Conservation (phyloP, 2,329 filamentous ascomycete genomes). For the Huntiella bhutanensis region DNA sequence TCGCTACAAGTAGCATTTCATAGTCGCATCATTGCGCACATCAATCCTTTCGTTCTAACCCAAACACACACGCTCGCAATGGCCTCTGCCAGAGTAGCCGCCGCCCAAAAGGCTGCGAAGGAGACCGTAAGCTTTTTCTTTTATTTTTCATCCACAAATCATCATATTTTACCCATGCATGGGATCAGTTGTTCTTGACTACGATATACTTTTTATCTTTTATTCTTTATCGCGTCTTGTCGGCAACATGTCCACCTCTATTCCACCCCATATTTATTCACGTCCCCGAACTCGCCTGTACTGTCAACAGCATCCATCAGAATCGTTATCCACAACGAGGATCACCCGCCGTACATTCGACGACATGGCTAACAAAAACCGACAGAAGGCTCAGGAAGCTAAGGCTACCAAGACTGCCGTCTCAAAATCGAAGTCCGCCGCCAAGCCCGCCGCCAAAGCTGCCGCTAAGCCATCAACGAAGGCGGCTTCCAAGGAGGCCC, state of each 20-base stretch:
- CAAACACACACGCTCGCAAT: slow-evolving; percentile 3
- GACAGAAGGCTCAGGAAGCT: slow-evolving; percentile 9
- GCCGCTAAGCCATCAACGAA: slow-evolving; percentile 11
- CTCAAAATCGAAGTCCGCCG: slow-evolving; percentile 13
- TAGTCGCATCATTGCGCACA: background rate
- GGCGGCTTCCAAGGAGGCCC: slow-evolving; percentile 1
- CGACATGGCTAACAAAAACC: slow-evolving; percentile 2
- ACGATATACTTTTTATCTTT: too few relatives aligned
- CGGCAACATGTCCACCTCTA: too few relatives aligned
- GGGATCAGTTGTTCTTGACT: too few relatives aligned
- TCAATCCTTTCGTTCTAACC: background rate
- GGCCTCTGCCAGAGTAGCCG: slow-evolving; percentile 10
- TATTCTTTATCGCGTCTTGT: too few relatives aligned
- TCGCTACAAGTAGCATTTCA: background rate
- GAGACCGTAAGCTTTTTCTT: slow-evolving; percentile 11
- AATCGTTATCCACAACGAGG: background rate
- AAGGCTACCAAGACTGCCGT: slow-evolving; percentile 16
- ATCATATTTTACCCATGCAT: too few relatives aligned
- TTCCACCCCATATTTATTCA: too few relatives aligned
- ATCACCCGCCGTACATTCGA: too few relatives aligned
- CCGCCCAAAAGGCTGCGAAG: slow-evolving; percentile 12
- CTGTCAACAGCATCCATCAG: background rate
- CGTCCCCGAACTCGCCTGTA: too few relatives aligned
- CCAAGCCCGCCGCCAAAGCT: slow-evolving; percentile 17
- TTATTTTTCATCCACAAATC: too few relatives aligned